These are phyloP conservation scores for Fusarium sp. DNA, from an alignment of 2,329 filamentous ascomycete species.

Conservation along the genomic window DNA sequence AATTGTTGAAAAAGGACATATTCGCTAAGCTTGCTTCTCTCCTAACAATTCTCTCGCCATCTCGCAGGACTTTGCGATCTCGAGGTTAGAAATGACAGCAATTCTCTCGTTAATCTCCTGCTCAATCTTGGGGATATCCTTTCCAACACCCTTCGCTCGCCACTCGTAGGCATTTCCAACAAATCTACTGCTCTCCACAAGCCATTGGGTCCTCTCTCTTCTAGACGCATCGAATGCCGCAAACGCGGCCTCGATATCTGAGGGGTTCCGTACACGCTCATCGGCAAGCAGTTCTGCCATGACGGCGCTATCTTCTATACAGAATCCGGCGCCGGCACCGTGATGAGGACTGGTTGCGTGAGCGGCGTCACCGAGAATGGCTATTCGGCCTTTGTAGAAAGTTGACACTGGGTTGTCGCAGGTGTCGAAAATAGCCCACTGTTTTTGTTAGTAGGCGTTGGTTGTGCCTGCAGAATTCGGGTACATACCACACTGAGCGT, in stretches of 20 bases:
- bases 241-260: constrained; percentile 44
- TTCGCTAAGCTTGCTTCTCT: neutral
- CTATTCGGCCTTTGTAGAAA: constrained; percentile 59
- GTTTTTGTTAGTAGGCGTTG: neutral
- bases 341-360: constrained; percentile 72
- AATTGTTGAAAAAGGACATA: neutral
- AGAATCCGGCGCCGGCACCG: constrained; percentile 69
- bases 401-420: constrained; percentile 57
- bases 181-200: constrained; percentile 64
- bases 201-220: constrained; percentile 61
- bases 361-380: constrained; percentile 71
- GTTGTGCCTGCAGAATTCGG: rapidly evolving
- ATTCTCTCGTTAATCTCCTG: constrained; percentile 37
- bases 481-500: constrained; percentile 42
- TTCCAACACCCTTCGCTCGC: constrained; percentile 49
- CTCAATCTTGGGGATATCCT: constrained; percentile 31
- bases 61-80: constrained; percentile 18
- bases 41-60: constrained; percentile 4
- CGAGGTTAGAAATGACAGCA: constrained; percentile 22
- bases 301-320: constrained; percentile 63
- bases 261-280: constrained; percentile 49
- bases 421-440: constrained; percentile 63
- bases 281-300: constrained; percentile 61
- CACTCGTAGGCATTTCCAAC: constrained; percentile 58
- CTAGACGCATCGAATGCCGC: constrained; percentile 65